These are phyloP conservation scores for Nicotiana otophora DNA, from an alignment of 257 asterid species.

Conservation along the genomic window DNA sequence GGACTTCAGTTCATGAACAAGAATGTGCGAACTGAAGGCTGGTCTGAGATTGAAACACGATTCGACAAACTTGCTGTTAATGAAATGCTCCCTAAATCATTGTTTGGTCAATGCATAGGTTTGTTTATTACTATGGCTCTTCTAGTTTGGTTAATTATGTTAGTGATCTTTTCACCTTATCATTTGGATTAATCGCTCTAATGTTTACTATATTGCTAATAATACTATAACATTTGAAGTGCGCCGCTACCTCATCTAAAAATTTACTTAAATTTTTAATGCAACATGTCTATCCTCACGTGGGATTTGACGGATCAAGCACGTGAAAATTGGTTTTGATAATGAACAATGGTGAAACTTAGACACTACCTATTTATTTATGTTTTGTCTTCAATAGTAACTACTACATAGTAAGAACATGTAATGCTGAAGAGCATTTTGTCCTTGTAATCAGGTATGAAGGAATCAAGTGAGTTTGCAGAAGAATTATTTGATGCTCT, in stretches of 20 bases:
- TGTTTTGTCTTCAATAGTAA: too few species aligned
- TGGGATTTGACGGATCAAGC: too few species aligned
- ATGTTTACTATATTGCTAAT: neutral
- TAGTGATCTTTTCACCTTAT: neutral
- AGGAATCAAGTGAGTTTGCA: slow-evolving; percentile 16
- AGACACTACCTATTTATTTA: too few species aligned
- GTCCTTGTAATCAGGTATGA: neutral
- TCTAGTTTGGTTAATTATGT: neutral
- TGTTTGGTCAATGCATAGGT: slow-evolving; percentile 17
- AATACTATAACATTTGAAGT: neutral
- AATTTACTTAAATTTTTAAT: too few species aligned
- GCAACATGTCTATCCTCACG: too few species aligned
- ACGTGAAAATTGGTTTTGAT: too few species aligned
- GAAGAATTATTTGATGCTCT: slow-evolving; percentile 23
- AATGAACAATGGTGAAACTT: too few species aligned
- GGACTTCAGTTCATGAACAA: slow-evolving; percentile 16
- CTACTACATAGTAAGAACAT: neutral
- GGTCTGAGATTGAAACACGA: slow-evolving; percentile 12
- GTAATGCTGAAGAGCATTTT: neutral
- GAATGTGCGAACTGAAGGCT: slow-evolving; percentile 9
- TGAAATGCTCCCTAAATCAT: neutral
- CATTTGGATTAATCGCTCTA: neutral
- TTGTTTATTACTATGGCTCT: neutral
- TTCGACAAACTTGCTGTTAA: neutral
- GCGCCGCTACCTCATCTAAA: too few species aligned